Conservation (phyloP, 306 rosid species). For the Cercis canadensis region DNA sequence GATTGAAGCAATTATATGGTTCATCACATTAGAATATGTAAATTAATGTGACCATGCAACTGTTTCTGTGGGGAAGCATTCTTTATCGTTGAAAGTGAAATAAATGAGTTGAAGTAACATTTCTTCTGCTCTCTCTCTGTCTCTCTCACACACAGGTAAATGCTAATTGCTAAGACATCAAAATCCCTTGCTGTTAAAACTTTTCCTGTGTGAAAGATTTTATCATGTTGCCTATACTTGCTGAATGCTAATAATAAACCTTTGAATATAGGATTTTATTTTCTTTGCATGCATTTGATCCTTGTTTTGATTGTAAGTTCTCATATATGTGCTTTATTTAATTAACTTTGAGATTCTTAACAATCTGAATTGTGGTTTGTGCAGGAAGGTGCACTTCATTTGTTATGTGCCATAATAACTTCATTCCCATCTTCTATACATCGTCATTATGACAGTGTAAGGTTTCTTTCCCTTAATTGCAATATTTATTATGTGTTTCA, state of each 20-base stretch:
- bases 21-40: background rate
- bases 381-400: conserved; percentile 81
- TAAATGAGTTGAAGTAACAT: background rate
- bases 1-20: conserved; percentile 30
- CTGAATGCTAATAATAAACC: conserved; percentile 15
- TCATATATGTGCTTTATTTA: conserved; percentile 23
- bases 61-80: background rate
- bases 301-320: conserved; percentile 8
- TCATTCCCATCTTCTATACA: conserved; percentile 69
- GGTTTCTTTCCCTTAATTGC: conserved; percentile 40
- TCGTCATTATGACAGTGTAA: conserved; percentile 78
- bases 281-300: conserved; percentile 34
- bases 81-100: conserved; percentile 6
- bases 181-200: conserved; percentile 6
- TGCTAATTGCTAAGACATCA: conserved; percentile 1
- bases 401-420: conserved; percentile 60
- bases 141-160: background rate
- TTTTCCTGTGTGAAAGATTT: conserved; percentile 2
- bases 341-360: conserved; percentile 25
- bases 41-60: too few species aligned
- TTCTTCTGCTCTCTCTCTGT: background rate
- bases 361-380: conserved; percentile 42
- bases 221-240: background rate
- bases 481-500: conserved; percentile 15
- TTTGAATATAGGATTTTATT: conserved; percentile 15